A percentile compares a stretch with the other conserved stretches of the same genome.
These are phyloP conservation scores for Brettanomyces bruxellensis DNA, from an alignment of 805 yeast species.

Conservation along the genomic window DNA sequence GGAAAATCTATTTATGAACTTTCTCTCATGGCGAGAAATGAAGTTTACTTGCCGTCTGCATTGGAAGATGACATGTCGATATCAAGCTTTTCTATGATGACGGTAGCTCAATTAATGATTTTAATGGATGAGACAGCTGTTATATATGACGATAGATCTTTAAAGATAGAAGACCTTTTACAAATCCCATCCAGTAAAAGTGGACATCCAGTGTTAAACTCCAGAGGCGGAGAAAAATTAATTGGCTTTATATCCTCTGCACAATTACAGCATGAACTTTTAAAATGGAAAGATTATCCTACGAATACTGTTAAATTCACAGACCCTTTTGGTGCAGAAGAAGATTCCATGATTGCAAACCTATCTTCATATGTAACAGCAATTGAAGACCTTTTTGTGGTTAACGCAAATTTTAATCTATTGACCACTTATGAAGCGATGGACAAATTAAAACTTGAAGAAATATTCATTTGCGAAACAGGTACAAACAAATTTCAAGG, in stretches of 20 bases:
- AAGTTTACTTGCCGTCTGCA: conserved; percentile 34
- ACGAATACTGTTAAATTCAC: background rate
- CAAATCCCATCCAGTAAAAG: conserved; percentile 16
- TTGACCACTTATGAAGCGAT: conserved; percentile 29
- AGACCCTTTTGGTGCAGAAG: background rate
- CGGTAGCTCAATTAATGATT: conserved; percentile 29
- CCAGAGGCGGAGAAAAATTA: conserved; percentile 24
- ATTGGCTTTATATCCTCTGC: conserved; percentile 34
- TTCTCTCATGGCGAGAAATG: conserved; percentile 34
- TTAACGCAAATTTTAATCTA: conserved; percentile 24
- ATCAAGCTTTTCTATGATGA: conserved; percentile 30
- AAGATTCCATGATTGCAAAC: background rate
- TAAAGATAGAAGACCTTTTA: conserved; percentile 18
- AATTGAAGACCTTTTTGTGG: conserved; percentile 14
- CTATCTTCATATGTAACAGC: conserved; percentile 4
- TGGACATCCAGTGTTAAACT: conserved; percentile 39
- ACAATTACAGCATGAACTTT: conserved; percentile 27
- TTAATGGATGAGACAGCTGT: conserved; percentile 19
- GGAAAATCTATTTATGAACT: conserved; percentile 47
- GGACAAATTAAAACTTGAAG: conserved; percentile 27
- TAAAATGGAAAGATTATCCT: background rate
- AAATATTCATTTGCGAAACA: conserved; percentile 22
- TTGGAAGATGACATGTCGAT: conserved; percentile 22
- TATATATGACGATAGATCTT: conserved; percentile 24
- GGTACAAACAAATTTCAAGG: conserved; percentile 22